Conservation (phyloP, 2,329 filamentous ascomycete species). For the Aaosphaeria arxii region DNA sequence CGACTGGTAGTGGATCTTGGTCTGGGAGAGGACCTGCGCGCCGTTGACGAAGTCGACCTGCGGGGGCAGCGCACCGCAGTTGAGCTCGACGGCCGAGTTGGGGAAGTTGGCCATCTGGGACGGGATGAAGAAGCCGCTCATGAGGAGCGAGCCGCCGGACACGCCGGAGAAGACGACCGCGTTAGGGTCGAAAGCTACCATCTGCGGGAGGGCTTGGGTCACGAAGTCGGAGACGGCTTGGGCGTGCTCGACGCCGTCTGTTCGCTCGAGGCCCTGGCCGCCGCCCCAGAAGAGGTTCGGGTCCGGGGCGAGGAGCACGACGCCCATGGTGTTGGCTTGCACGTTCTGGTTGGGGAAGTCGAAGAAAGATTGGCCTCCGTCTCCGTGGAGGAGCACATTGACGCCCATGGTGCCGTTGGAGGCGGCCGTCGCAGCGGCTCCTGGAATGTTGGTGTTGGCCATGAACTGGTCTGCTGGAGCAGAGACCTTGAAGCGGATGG, state of each 20-base stretch:
- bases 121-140: slow-evolving; percentile 58
- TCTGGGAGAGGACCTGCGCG: slow-evolving; percentile 42
- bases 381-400: slow-evolving; percentile 59
- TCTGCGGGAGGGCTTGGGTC: slow-evolving; percentile 48
- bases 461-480: slow-evolving; percentile 56
- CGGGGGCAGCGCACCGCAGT: slow-evolving; percentile 54
- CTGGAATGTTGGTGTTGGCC: slow-evolving; percentile 48
- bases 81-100: slow-evolving; percentile 53
- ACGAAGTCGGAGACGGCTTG: slow-evolving; percentile 56
- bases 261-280: slow-evolving; percentile 50
- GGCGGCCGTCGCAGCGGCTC: slow-evolving; percentile 38
- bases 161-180: slow-evolving; percentile 59
- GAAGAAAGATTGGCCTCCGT: slow-evolving; percentile 59
- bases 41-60: slow-evolving; percentile 51
- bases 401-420: slow-evolving; percentile 40
- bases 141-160: slow-evolving; percentile 52
- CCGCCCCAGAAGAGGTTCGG: slow-evolving; percentile 58
- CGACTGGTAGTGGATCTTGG: slow-evolving; percentile 57
- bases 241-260: slow-evolving; percentile 55
- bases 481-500: slow-evolving; percentile 56
- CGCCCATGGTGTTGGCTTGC: slow-evolving; percentile 51
- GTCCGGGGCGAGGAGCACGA: slow-evolving; percentile 54
- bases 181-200: slow-evolving; percentile 52
- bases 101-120: slow-evolving; percentile 52
- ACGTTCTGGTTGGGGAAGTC: slow-evolving; percentile 57